Evolutionary conservation across 176 grass and related monocot species (phyloP), one percentile per base, ranked within the genome.

Genomic region (Melocanna baccifera): DNA sequence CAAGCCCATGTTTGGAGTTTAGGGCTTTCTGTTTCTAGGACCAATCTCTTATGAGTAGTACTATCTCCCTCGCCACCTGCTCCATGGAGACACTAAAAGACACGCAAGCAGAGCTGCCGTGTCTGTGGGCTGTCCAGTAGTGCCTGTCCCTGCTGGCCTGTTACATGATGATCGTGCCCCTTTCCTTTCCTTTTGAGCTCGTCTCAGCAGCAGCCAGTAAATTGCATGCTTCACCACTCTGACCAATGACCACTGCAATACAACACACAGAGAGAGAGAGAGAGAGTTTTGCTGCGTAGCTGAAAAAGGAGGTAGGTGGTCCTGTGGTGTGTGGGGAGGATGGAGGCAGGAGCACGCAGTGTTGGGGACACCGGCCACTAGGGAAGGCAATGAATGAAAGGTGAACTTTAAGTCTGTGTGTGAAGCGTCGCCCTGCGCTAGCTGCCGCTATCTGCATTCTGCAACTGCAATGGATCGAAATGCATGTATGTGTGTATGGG

Each of bases 291-390:
- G 74, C 14, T 40, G 25, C 41, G 47, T 39, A 66, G 59, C 82
- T 56, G 72, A 68, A 68, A 84, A 85, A 55, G 51, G 63, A 58
- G 48, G 51, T 13, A 41, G 68, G 79, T 83, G 86, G 86, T 88
- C 86, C 73, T 71, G 81, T 39, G 63, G 34, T 32, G 58, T 45
- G 34, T 73, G 19, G 57, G 45, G 57, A 73, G 69, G 69, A 80
- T 62, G 70, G 29, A 72, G 41, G 76, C 28, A 63, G 63, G 22
- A 41, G 11, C 43, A 65, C 10, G 32, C 65, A 73, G 67, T 58
- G 62, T 55, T 63, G 53, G 32, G 61, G 71, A 51, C 62, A 26
- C 52, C 22, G 53, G 36, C 85, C 85, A 88, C 73, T 72, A 70
- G 53, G 41, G 42, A 59, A 30, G 15, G 79, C 77, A 78, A 32